phyloP scores from a whole-genome alignment of 2,329 filamentous ascomycete genomes.

The Zasmidium citrigriseum region DNA sequence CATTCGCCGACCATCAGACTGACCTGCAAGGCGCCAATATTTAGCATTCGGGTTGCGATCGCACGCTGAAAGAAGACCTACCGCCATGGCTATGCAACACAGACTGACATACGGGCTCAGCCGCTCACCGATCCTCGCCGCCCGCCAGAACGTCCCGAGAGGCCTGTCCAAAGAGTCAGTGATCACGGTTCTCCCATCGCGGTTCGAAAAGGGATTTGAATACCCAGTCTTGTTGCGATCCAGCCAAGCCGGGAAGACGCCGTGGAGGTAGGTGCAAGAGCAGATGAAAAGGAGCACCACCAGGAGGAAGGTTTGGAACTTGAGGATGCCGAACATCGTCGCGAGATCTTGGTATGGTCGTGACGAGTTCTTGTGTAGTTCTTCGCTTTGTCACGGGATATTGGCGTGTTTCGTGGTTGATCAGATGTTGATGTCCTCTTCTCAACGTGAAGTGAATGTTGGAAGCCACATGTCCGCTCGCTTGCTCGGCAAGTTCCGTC shows the following conservation, averaged over 20 bases:
- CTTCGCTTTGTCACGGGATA: too few species aligned
- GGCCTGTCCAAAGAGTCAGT: slow-evolving; percentile 13
- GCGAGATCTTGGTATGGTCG: background rate
- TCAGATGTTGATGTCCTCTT: background rate
- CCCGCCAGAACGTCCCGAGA: slow-evolving; percentile 92
- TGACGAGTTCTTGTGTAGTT: background rate
- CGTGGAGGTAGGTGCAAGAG: slow-evolving; percentile 91
- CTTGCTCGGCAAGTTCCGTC: background rate
- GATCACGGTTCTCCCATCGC: background rate
- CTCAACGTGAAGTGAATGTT: background rate
- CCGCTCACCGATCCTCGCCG: slow-evolving; percentile 85
- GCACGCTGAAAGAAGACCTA: too few species aligned
- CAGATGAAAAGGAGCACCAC: slow-evolving; percentile 94
- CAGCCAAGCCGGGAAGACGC: slow-evolving; percentile 83
- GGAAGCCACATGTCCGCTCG: background rate
- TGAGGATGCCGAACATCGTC: slow-evolving; percentile 88
- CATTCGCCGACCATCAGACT: slow-evolving; percentile 29
- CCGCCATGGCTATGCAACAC: slow-evolving; percentile 92
- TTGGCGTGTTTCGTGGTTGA: background rate
- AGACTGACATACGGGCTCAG: slow-evolving; percentile 94
- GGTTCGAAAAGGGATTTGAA: background rate
- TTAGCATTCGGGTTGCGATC: too few species aligned
- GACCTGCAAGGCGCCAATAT: slow-evolving; percentile 16
- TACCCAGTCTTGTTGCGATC: slow-evolving; percentile 91
- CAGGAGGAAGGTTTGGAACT: slow-evolving; percentile 94